Conservation (phyloP, 495 filamentous ascomycete genomes). For the Acidomyces sp. region DNA sequence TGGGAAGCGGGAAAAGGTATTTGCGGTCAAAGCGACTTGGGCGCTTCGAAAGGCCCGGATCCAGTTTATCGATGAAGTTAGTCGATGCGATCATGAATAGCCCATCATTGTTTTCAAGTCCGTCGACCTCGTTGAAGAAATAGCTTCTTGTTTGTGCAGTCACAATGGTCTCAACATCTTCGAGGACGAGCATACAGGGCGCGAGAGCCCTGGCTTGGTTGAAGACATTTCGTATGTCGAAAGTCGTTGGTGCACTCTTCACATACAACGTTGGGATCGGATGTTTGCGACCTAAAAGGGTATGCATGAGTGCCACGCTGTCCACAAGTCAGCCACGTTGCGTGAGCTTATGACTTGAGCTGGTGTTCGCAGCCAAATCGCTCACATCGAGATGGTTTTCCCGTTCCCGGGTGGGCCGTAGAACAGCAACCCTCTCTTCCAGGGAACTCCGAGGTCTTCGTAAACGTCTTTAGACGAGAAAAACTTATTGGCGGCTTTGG, state of each 20-base stretch:
- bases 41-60: constrained; percentile 29
- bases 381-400: constrained; percentile 55
- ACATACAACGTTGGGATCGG: constrained; percentile 43
- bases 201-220: constrained; percentile 23
- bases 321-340: too few species aligned
- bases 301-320: constrained; percentile 43
- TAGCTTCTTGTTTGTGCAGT: constrained; percentile 42
- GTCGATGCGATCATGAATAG: constrained; percentile 29
- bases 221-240: constrained; percentile 26
- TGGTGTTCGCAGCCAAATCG: too few species aligned
- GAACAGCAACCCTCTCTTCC: constrained; percentile 33
- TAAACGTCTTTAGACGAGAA: constrained; percentile 35
- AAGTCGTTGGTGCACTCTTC: constrained; percentile 27
- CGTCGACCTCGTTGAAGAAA: constrained; percentile 62
- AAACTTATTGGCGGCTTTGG: constrained; percentile 30
- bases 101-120: constrained; percentile 38
- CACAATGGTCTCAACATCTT: constrained; percentile 58
- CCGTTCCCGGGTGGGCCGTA: constrained; percentile 40
- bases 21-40: constrained; percentile 30
- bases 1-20: constrained; percentile 28
- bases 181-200: constrained; percentile 43
- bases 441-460: constrained; percentile 33
- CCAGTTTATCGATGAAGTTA: constrained; percentile 28
- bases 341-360: too few species aligned
- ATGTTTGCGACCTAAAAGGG: constrained; percentile 32